Percentiles rank a stretch among this genome's conserved stretches.
Conservation (phyloP, 176 grass and related monocot species). For the Poa annua region DNA sequence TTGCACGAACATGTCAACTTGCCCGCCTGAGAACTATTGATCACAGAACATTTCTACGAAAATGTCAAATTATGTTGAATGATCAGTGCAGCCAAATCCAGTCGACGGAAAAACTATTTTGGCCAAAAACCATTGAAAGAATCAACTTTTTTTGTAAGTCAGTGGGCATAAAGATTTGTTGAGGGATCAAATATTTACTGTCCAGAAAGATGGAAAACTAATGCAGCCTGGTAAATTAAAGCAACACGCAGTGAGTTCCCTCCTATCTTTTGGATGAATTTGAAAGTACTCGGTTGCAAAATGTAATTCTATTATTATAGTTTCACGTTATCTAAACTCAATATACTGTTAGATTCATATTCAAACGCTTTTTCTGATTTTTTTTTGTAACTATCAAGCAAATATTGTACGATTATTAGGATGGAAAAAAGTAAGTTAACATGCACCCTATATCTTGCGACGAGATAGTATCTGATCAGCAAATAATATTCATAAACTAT, state of each 20-base stretch:
- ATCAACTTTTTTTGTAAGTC: background rate
- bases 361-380: too few relatives aligned
- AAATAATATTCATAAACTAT: background rate
- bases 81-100: background rate
- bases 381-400: too few relatives aligned
- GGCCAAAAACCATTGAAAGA: background rate
- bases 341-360: too few relatives aligned
- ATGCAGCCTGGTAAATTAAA: background rate
- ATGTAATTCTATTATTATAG: too few relatives aligned
- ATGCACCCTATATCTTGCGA: too few relatives aligned
- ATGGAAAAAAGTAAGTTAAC: too few relatives aligned
- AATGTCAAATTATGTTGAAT: background rate
- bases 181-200: background rate
- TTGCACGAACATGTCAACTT: conserved; percentile 26
- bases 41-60: background rate
- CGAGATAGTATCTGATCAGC: too few relatives aligned
- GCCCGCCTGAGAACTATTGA: background rate
- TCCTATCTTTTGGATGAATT: background rate
- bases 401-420: too few relatives aligned
- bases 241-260: background rate
- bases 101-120: background rate
- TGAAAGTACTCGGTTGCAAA: background rate
- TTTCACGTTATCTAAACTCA: too few relatives aligned
- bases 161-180: background rate
- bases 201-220: background rate